Percentiles rank a stretch among this genome's conserved stretches.
Evolutionary conservation across 2,329 filamentous ascomycete genomes (phyloP).

Genomic region (Huntiella omanensis): DNA sequence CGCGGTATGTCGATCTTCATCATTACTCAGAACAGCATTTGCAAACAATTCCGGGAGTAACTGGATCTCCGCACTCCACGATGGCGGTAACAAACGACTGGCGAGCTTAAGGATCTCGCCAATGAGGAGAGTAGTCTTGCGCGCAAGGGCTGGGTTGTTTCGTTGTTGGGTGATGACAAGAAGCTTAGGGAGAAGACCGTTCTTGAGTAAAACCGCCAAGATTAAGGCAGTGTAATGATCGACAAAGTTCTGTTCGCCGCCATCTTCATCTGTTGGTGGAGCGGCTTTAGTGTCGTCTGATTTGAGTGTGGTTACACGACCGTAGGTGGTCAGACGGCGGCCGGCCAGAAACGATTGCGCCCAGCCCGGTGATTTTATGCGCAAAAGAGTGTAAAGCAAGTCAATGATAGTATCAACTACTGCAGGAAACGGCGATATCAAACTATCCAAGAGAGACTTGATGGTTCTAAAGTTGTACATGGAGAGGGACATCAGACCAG

Average conservation of each 20-base stretch:
- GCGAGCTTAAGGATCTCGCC: constrained; percentile 83
- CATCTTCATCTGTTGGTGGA: constrained; percentile 41
- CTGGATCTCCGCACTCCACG: constrained; percentile 70
- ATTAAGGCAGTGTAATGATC: constrained; percentile 87
- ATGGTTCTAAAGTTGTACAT: constrained; percentile 79
- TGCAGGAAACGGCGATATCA: constrained; percentile 35
- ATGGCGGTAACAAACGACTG: constrained; percentile 63
- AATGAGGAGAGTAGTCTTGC: constrained; percentile 78
- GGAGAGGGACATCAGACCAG: constrained; percentile 70
- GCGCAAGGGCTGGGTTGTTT: constrained; percentile 51
- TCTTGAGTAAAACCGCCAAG: constrained; percentile 66
- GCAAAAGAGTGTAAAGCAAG: constrained; percentile 57
- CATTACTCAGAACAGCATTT: constrained; percentile 51
- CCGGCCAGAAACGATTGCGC: constrained; percentile 90
- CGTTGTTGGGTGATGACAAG: constrained; percentile 48
- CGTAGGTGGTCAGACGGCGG: constrained; percentile 82
- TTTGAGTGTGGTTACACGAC: constrained; percentile 74
- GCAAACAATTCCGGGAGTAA: constrained; percentile 72
- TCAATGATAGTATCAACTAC: constrained; percentile 68
- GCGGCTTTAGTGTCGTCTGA: constrained; percentile 31
- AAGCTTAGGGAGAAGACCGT: constrained; percentile 48
- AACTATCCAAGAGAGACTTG: constrained; percentile 52
- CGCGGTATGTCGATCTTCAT: constrained; percentile 58
- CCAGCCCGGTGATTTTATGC: constrained; percentile 89
- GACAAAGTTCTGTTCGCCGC: constrained; percentile 65